Conservation (phyloP, 164 flowering plant genomes). For the Aristolochia contorta region DNA sequence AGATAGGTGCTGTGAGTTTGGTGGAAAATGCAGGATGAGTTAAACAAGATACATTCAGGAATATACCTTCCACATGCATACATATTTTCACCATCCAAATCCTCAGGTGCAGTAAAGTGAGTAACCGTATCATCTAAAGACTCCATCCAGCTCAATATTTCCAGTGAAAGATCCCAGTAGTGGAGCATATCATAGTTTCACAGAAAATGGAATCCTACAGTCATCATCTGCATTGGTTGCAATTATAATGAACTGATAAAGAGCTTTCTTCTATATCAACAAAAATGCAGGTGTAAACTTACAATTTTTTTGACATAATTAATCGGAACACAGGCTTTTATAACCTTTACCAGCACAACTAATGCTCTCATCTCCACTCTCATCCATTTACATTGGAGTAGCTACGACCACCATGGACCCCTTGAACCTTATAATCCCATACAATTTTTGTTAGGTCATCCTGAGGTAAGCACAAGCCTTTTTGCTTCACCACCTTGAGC, state of each 20-base stretch:
- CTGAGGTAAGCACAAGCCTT: slow-evolving; percentile 65
- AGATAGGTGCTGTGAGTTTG: no score
- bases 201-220: no score
- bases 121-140: slow-evolving; percentile 78
- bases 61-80: slow-evolving; percentile 79
- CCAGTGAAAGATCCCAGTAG: slow-evolving; percentile 34
- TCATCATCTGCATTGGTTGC: no score
- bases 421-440: slow-evolving; percentile 72
- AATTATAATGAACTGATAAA: no score
- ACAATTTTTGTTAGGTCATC: slow-evolving; percentile 65
- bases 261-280: no score
- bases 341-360: not conserved
- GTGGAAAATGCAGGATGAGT: not conserved
- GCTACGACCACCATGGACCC: slow-evolving; percentile 30
- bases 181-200: no score
- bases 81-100: slow-evolving; percentile 90
- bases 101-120: slow-evolving; percentile 73
- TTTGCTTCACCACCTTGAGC: slow-evolving; percentile 47
- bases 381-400: slow-evolving; percentile 8
- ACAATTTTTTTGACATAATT: no score
- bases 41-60: not conserved
- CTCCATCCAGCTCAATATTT: slow-evolving; percentile 75
- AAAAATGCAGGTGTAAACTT: no score
- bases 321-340: no score
- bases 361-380: not conserved